Conservation (phyloP, 2,329 filamentous ascomycete species). For the Alternaria angustiovoidea region DNA sequence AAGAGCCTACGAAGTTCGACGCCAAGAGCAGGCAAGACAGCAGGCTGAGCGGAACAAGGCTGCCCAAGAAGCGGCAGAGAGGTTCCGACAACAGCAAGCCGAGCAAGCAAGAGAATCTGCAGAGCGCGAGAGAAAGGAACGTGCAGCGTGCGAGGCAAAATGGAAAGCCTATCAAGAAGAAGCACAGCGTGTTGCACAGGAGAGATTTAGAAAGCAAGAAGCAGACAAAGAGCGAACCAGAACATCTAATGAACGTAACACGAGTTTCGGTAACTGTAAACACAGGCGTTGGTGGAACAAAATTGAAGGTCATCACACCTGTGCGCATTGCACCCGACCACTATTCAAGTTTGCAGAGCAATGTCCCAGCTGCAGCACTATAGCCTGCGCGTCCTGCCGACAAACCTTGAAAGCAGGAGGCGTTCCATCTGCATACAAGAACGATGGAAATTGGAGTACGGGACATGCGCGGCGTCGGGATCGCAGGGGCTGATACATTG, state of each 20-base stretch:
- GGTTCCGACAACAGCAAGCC: background rate
- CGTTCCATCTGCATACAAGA: background rate
- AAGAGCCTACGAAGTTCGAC: constrained; percentile 1
- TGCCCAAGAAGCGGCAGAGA: constrained; percentile 1
- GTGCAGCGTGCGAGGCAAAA: background rate
- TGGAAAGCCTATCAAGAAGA: background rate
- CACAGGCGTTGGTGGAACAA: background rate
- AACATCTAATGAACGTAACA: background rate
- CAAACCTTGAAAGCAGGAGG: background rate
- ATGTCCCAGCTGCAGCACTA: constrained; percentile 4
- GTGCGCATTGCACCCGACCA: background rate
- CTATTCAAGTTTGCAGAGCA: constrained; percentile 4
- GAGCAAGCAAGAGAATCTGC: background rate
- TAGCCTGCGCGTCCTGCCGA: background rate
- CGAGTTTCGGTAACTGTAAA: background rate
- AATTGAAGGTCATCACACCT: constrained; percentile 1
- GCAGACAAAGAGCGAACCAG: background rate
- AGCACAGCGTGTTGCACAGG: background rate
- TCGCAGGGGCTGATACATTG: background rate
- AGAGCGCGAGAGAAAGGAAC: background rate
- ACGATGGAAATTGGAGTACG: background rate
- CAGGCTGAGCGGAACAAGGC: background rate
- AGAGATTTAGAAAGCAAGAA: background rate
- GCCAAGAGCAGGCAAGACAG: background rate
- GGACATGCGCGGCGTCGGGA: background rate